phyloP scores from a whole-genome alignment of 1,284 basidiomycete species.

The Ceratobasidium sp. region DNA sequence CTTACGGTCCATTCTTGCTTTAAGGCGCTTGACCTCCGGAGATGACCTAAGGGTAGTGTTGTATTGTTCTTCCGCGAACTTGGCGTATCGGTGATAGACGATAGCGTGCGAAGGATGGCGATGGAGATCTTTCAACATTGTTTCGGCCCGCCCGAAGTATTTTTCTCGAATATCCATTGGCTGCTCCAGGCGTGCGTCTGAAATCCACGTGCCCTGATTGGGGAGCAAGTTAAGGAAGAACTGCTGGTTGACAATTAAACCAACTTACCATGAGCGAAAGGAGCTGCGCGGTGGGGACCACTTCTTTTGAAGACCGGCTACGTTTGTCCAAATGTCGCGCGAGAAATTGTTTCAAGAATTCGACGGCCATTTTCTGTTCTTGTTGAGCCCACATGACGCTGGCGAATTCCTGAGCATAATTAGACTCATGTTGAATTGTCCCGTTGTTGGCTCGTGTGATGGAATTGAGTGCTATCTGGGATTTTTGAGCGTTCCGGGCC shows the following conservation, averaged over 20 bases:
- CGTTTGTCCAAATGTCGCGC: constrained; percentile 22
- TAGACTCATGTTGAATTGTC: constrained; percentile 65
- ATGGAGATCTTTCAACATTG: constrained; percentile 54
- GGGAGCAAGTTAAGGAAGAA: constrained; percentile 55
- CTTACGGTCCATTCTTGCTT: constrained; percentile 76
- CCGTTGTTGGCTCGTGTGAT: constrained; percentile 68
- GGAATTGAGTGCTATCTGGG: constrained; percentile 89
- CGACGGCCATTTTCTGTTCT: constrained; percentile 86
- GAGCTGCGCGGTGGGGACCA: constrained; percentile 56
- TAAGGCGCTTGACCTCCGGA: constrained; percentile 76
- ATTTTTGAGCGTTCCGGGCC: constrained; percentile 74
- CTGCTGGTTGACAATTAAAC: constrained; percentile 62
- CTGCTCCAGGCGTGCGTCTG: constrained; percentile 85
- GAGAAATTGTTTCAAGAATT: constrained; percentile 70
- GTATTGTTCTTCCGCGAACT: constrained; percentile 90
- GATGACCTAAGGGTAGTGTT: constrained; percentile 70
- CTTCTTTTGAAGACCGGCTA: background rate
- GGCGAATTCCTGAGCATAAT: constrained; percentile 75
- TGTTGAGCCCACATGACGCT: constrained; percentile 89
- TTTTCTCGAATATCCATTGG: constrained; percentile 76
- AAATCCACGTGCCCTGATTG: constrained; percentile 85
- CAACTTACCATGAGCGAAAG: constrained; percentile 56
- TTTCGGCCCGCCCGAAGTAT: constrained; percentile 76
- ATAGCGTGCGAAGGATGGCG: constrained; percentile 41
- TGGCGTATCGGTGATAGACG: constrained; percentile 84